These are phyloP conservation scores for Candida montana DNA, from an alignment of 805 yeast genomes.

Conservation along the genomic window DNA sequence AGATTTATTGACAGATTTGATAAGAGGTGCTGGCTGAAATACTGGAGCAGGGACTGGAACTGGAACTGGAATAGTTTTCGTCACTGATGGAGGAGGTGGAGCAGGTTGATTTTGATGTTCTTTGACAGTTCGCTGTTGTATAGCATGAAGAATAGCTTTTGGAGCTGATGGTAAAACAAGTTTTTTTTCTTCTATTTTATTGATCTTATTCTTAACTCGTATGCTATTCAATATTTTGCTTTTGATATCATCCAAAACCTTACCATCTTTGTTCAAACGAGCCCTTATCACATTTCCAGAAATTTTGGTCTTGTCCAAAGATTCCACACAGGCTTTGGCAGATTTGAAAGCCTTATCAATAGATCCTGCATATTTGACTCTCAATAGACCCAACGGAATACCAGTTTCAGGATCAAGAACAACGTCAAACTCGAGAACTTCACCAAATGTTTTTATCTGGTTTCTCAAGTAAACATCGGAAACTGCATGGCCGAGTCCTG, in stretches of 20 bases:
- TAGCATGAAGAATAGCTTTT: slow-evolving; percentile 18
- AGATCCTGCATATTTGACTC: slow-evolving; percentile 53
- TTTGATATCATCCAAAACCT: slow-evolving; percentile 30
- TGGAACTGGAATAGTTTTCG: background rate
- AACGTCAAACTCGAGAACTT: slow-evolving; percentile 50
- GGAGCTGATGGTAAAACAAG: slow-evolving; percentile 21
- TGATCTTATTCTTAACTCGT: slow-evolving; percentile 8
- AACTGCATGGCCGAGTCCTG: slow-evolving; percentile 56
- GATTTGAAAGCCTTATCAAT: slow-evolving; percentile 40
- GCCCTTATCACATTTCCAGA: slow-evolving; percentile 51
- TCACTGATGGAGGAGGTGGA: background rate
- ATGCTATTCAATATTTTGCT: slow-evolving; percentile 5
- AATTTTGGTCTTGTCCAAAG: slow-evolving; percentile 37
- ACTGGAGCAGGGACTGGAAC: background rate
- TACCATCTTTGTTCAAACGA: slow-evolving; percentile 38
- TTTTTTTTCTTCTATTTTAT: slow-evolving; percentile 25
- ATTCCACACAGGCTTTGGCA: slow-evolving; percentile 41
- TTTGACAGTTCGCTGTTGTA: slow-evolving; percentile 1
- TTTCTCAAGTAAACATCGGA: slow-evolving; percentile 41
- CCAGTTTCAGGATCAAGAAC: slow-evolving; percentile 71
- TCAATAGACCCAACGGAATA: slow-evolving; percentile 69
- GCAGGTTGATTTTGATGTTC: background rate
- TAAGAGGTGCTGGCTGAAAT: background rate
- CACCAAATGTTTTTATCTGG: slow-evolving; percentile 59
- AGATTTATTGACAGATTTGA: slow-evolving; percentile 2